Base-by-base conservation (phyloP, 306 rosid species). In the Elaeagnus macrophylla region DNA sequence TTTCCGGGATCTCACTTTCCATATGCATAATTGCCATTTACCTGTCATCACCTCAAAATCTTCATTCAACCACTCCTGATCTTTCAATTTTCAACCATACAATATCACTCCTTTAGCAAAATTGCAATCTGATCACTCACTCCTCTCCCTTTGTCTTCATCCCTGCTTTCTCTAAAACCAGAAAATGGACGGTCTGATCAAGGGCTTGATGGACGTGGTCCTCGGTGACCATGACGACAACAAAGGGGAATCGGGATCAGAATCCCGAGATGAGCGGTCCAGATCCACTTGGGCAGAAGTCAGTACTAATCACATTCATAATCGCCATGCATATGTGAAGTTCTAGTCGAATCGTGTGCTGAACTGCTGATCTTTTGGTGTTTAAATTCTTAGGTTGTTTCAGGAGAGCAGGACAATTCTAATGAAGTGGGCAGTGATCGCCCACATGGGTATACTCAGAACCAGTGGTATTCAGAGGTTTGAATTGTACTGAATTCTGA, bases 241-340 rank as follows among this genome's bases (percentile, higher is more conserved):
- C 51, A 48, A 71, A 49, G 57, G 67, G 15, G 59, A 72, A 3
- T 60, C 65, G 7, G 58, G 53, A 5, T 56, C 79, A 16, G 57
- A 57, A 18, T 61, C 76, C 48, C 75, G 69, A 0, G 83, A 76
- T 10, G 80, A 83, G 6, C 80, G 77, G 5, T 79, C 95, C 69
- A 82, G 91, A 80, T 88, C 94, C 60, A 69, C 74, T 50, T 89
- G 95, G 95, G 81, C 88, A 1, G 68, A 82, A 77, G 85, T 76
- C 11, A 17, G 37, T 17, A 3, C 6, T 16, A 2, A 15, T 37
- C 6, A 6, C 16, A 11, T 5, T 45, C 20, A 9, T 37, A 41
- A 15, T 43, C 20, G 35, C 12, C 1, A 19, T 19, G 32, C 19
- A 3, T 0, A n/a, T n/a, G n/a, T 16, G 14, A 20, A 37, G 15